Evolutionary conservation across 805 yeast species (phyloP), one percentile per base, ranked within the genome.

Genomic region (Saccharomycopsis javanensis): DNA sequence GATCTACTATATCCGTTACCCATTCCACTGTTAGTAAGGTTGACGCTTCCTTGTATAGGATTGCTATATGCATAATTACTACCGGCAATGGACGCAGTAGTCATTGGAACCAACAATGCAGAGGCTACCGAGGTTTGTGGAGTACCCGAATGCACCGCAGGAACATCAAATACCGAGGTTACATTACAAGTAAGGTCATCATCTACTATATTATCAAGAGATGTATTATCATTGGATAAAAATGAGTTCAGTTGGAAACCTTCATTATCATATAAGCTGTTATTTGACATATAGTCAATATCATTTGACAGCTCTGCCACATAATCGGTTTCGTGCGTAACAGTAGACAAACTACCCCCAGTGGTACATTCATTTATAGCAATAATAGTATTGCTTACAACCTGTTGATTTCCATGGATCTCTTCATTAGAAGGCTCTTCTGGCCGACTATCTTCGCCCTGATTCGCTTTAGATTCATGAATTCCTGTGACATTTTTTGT

Each of bases 61-160:
- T 50, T 42, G 53, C 33, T 35, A 16, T 46, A 50, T 5, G 57
- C 42, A 30, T 57, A 45, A 28, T 54, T 57, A 33, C 46, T 53
- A 2, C 34, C 35, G 13, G 35, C 48, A 7, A 35, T 16, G 4
- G 45, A 53, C 31, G 50, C 28, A 16, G 51, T 58, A 28, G 52
- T 58, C 10, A 35, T 53, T 27, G 54, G 57, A 35, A 52, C 38
- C 23, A 52, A 35, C 6, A 42, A 52, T 3, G 23, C 56, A 15
- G 58, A 55, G 1, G 61, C 61, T 10, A 58, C 54, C 7, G 58
- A 55, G 5, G 61, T 58, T 30, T 58, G 59, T 30, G 61, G 61
- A 10, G 61, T 58, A n/a, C 55, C 57, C 3, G 46, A 53, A 28
- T 50, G 31, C 15, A 42, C 10, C 6, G 23, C 48, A 42, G 48